Base-by-base conservation (phyloP, 805 yeast genomes). In the Kodamaea hsintzibuensis region DNA sequence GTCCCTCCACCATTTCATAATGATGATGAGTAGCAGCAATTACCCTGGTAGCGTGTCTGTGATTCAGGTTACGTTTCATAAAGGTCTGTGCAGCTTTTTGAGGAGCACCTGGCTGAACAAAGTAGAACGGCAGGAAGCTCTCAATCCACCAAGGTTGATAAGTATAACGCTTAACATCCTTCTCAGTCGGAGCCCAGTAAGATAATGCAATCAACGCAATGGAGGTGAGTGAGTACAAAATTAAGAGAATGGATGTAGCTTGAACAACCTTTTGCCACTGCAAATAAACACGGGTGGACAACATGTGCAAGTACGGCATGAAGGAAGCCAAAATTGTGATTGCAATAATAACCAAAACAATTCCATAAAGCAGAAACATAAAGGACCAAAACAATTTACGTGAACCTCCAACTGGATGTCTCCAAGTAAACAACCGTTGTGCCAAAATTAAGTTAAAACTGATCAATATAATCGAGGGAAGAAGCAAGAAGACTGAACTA, bases 111-210 rank as follows among this genome's bases (percentile, higher is more conserved):
- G 51, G 50, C 49, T 57, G 51, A 40, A 61, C 64, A 54, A 61
- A 63, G 57, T 63, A 62, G 13, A 60, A 55, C 1, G 61, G 61
- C 13, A 47, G 12, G 45, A 63, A 63, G 13, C 55, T 49, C 33
- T 62, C 61, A 33, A 62, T 61, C 65, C 66, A 63, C 67, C 67
- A 63, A 2, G 67, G 65, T 42, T 62, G 67, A 52, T 58, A 63
- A 2, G 67, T 63, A 51, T 60, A 60, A 49, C 61, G 55, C 39
- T 38, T 54, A 27, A 59, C 62, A 54, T 62, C 67, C 57, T 62
- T 62, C 44, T 51, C 45, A 33, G 66, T 60, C 22, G 65, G 65
- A 16, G 58, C 53, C 60, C 63, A 61, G 55, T 55, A 61, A 12
- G 67, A 55, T 48, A 62, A 55, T 0, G 43, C 61, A 50, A 62